phyloP scores from a whole-genome alignment of 2,329 filamentous ascomycete species.

The Ophiosphaerella narmari region DNA sequence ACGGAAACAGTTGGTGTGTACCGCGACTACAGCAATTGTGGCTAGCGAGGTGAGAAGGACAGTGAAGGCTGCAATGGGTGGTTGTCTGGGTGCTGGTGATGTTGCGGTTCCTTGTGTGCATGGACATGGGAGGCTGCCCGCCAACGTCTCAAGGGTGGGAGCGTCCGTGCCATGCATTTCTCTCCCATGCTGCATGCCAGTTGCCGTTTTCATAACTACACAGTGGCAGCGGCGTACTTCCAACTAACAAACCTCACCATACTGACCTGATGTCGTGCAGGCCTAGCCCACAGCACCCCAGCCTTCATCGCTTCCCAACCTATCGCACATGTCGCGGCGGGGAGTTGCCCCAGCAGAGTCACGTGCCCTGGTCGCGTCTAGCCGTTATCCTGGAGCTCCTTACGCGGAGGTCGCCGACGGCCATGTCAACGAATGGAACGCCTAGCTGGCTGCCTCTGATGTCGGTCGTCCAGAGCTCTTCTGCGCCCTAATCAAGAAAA shows the following conservation, averaged over 20 bases:
- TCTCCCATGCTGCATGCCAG: slow-evolving; percentile 1
- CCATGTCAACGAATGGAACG: slow-evolving; percentile 35
- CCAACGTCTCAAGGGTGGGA: slow-evolving; percentile 2
- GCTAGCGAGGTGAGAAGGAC: slow-evolving; percentile 15
- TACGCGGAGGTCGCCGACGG: slow-evolving; percentile 42
- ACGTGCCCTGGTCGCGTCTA: slow-evolving; percentile 24
- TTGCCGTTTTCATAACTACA: background rate
- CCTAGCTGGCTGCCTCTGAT: slow-evolving; percentile 26
- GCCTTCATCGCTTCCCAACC: slow-evolving; percentile 9
- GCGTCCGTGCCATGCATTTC: slow-evolving; percentile 2
- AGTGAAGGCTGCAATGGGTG: slow-evolving; percentile 8
- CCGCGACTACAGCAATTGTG: slow-evolving; percentile 11
- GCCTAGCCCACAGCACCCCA: slow-evolving; percentile 12
- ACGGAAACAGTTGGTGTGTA: background rate
- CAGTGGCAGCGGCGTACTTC: slow-evolving; percentile 9
- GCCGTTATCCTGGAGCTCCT: slow-evolving; percentile 24
- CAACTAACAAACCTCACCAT: slow-evolving; percentile 18
- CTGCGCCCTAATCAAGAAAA: slow-evolving; percentile 31
- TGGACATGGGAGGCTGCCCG: background rate
- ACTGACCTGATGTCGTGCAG: slow-evolving; percentile 29
- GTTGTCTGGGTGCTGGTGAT: background rate
- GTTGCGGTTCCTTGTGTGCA: background rate
- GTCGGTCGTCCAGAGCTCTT: slow-evolving; percentile 24
- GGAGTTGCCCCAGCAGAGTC: slow-evolving; percentile 13
- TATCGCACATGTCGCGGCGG: slow-evolving; percentile 16